phyloP scores from a whole-genome alignment of 1,284 basidiomycete species.

The Moesziomyces aphidis region DNA sequence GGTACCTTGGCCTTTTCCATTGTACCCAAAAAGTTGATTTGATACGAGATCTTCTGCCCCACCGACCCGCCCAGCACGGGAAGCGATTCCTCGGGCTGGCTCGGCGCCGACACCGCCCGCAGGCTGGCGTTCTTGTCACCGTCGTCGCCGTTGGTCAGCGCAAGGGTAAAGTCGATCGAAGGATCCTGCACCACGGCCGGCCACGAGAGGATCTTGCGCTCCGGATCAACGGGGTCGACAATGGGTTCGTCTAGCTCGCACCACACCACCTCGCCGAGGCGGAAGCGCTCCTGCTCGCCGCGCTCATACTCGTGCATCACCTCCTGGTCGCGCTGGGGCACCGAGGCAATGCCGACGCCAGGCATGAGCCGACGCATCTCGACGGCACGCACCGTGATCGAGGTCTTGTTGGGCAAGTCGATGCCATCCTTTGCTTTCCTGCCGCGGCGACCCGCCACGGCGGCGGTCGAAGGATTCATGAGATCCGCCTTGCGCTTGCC shows the following conservation, averaged over 20 bases:
- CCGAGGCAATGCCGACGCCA: constrained; percentile 37
- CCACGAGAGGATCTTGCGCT: constrained; percentile 31
- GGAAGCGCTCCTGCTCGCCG: constrained; percentile 49
- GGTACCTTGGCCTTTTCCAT: constrained; percentile 35
- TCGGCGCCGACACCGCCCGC: constrained; percentile 21
- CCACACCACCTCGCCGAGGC: constrained; percentile 50
- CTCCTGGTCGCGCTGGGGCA: constrained; percentile 41
- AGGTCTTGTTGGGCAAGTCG: constrained; percentile 7
- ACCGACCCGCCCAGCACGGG: constrained; percentile 9
- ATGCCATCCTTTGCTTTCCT: constrained; percentile 9
- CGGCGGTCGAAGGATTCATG: constrained; percentile 25
- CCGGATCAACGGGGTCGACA: constrained; percentile 14
- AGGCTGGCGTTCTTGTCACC: constrained; percentile 21
- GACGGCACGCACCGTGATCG: constrained; percentile 31
- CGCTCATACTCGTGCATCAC: constrained; percentile 28
- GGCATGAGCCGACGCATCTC: constrained; percentile 40
- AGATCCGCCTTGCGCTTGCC: constrained; percentile 30
- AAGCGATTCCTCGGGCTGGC: constrained; percentile 11
- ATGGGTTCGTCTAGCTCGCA: constrained; percentile 38
- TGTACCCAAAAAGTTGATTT: constrained; percentile 43
- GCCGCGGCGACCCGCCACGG: constrained; percentile 6
- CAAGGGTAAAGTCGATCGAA: constrained; percentile 10
- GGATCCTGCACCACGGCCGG: constrained; percentile 42
- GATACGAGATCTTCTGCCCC: constrained; percentile 31
- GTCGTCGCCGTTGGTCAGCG: constrained; percentile 11